phyloP scores from a whole-genome alignment of 352 stramenopile genomes.

The Globisporangium barbulae region DNA sequence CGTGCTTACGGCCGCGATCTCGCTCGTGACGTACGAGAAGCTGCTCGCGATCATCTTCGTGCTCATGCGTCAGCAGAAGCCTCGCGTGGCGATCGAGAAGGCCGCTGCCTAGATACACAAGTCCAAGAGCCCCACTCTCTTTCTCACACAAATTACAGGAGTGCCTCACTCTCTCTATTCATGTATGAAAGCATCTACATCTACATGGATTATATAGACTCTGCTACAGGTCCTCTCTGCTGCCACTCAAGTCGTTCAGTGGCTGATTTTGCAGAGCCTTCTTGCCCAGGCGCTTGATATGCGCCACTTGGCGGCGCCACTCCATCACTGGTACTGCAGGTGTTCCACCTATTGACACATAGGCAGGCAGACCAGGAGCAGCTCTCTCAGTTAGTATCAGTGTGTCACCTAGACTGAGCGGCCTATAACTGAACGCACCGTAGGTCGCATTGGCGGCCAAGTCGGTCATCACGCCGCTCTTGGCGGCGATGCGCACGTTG shows the following conservation, averaged over 20 bases:
- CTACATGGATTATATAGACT: background rate
- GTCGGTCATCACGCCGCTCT: constrained; percentile 82
- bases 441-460: constrained; percentile 53
- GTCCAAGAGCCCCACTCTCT: too few species aligned
- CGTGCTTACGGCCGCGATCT: constrained; percentile 91
- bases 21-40: constrained; percentile 94
- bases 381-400: background rate
- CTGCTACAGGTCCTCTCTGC: background rate
- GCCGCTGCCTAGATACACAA: constrained; percentile 27
- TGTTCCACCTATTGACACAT: constrained; percentile 40
- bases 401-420: background rate
- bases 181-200: background rate
- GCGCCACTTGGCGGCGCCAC: constrained; percentile 66
- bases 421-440: constrained; percentile 23
- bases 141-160: too few species aligned
- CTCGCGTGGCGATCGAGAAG: constrained; percentile 30
- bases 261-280: constrained; percentile 20
- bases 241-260: background rate
- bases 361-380: background rate
- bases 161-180: background rate
- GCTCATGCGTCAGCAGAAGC: constrained; percentile 36
- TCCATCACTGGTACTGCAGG: constrained; percentile 79
- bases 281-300: constrained; percentile 45
- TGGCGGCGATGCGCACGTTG: constrained; percentile 83
- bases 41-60: constrained; percentile 63